A percentile compares a stretch with the other conserved stretches of the same genome.
phyloP scores from a whole-genome alignment of 306 rosid genomes.

The Abrus precatorius region DNA sequence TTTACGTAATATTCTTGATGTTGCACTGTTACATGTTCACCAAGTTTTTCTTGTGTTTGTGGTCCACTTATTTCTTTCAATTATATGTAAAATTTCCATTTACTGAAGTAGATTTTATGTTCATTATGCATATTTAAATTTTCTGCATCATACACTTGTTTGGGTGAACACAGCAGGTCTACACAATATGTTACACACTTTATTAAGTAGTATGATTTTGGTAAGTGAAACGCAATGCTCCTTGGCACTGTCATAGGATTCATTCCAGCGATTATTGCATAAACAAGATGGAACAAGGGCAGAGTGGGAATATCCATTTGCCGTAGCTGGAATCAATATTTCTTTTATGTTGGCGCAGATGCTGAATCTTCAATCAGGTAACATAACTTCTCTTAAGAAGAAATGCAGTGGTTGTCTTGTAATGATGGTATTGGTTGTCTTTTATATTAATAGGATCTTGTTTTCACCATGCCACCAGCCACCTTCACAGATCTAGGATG shows the following conservation, averaged over 20 bases:
- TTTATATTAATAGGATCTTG: conserved; percentile 16
- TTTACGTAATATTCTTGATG: not conserved
- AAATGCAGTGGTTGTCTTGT: conserved; percentile 20
- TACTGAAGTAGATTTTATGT: not conserved
- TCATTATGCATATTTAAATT: conserved; percentile 11
- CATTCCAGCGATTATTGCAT: conserved; percentile 81
- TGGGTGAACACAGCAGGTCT: not conserved
- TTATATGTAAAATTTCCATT: not conserved
- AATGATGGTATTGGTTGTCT: not conserved
- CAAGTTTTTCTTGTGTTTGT: not conserved
- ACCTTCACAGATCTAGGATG: not conserved
- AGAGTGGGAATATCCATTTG: conserved; percentile 99
- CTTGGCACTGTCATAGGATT: conserved; percentile 67
- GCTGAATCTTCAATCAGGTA: conserved; percentile 95
- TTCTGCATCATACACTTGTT: conserved; percentile 13
- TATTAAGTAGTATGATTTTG: conserved; percentile 17
- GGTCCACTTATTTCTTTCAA: not conserved
- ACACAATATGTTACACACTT: not conserved
- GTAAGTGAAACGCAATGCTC: conserved; percentile 28
- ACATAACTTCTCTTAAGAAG: conserved; percentile 32
- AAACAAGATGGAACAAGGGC: conserved; percentile 90
- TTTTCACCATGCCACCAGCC: not conserved
- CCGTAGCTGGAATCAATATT: conserved; percentile 94
- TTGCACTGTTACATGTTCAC: not conserved
- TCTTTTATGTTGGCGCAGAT: conserved; percentile 87